These are phyloP conservation scores for Mycena leptocephala DNA, from an alignment of 768 basidiomycete genomes.

Conservation along the genomic window DNA sequence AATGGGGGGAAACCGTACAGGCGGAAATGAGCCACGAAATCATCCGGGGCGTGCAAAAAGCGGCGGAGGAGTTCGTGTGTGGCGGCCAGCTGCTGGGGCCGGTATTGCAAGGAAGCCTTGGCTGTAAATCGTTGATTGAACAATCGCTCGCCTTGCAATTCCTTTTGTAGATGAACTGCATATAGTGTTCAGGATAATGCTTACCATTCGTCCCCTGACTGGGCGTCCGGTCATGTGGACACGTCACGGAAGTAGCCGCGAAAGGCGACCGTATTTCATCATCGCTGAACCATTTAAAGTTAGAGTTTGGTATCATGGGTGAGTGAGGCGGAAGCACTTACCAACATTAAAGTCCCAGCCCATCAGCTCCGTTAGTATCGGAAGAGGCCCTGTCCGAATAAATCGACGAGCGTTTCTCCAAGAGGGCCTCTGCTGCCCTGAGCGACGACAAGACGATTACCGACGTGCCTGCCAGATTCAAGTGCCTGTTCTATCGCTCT, in stretches of 20 bases:
- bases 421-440: not conserved
- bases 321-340: not conserved
- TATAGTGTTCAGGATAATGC: not conserved
- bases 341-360: conserved; percentile 48
- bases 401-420: conserved; percentile 18
- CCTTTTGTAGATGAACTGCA: not conserved
- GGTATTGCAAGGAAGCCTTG: conserved; percentile 42
- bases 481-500: too few species aligned
- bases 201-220: conserved; percentile 38
- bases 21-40: too few species aligned
- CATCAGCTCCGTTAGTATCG: conserved; percentile 42
- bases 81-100: conserved; percentile 43
- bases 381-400: conserved; percentile 32
- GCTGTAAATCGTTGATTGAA: conserved; percentile 52
- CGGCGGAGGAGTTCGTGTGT: conserved; percentile 46
- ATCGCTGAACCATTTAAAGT: conserved; percentile 24
- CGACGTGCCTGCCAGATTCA: conserved; percentile 10
- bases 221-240: not conserved
- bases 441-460: conserved; percentile 22
- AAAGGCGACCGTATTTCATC: conserved; percentile 48
- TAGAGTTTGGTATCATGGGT: not conserved
- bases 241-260: not conserved
- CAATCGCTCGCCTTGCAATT: conserved; percentile 48
- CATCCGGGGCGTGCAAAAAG: too few species aligned
- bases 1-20: too few species aligned